Evolutionary conservation across 306 rosid genomes (phyloP).

Genomic region (Dalbergia cultrata): DNA sequence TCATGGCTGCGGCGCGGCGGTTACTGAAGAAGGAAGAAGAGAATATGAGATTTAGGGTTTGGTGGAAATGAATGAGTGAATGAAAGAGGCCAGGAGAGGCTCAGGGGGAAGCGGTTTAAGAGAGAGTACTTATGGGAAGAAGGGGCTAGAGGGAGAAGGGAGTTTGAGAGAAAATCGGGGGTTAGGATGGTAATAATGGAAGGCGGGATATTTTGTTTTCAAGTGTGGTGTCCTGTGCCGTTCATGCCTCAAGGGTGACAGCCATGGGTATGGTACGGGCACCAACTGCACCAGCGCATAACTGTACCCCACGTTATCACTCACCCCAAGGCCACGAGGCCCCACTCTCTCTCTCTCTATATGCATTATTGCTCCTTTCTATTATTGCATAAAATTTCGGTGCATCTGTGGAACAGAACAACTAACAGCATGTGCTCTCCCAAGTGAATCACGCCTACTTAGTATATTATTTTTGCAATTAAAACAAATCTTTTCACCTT

Average conservation of each 20-base stretch:
- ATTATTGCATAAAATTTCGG: conserved; percentile 15
- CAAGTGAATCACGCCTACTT: neutral
- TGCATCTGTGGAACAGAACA: neutral
- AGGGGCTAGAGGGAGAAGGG: conserved; percentile 9
- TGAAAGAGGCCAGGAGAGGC: too few species aligned
- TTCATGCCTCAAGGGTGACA: conserved; percentile 48
- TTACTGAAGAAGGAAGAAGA: neutral
- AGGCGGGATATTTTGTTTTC: conserved; percentile 70
- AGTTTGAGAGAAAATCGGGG: conserved; percentile 45
- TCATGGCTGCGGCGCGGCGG: conserved; percentile 55
- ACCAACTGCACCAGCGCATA: conserved; percentile 51
- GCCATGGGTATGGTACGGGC: conserved; percentile 48
- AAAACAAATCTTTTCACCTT: neutral
- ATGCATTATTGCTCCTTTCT: neutral
- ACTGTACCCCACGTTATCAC: conserved; percentile 45
- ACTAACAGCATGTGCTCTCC: neutral
- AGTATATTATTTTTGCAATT: too few species aligned
- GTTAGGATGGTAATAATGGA: conserved; percentile 68
- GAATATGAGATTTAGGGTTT: conserved; percentile 35
- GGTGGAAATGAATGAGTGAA: neutral
- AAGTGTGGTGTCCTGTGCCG: conserved; percentile 43
- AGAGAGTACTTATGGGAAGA: conserved; percentile 31
- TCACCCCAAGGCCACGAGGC: conserved; percentile 1
- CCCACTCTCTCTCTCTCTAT: conserved; percentile 50
- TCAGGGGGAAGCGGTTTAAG: neutral